phyloP scores from a whole-genome alignment of 768 basidiomycete genomes.

The Leccinum boreale region DNA sequence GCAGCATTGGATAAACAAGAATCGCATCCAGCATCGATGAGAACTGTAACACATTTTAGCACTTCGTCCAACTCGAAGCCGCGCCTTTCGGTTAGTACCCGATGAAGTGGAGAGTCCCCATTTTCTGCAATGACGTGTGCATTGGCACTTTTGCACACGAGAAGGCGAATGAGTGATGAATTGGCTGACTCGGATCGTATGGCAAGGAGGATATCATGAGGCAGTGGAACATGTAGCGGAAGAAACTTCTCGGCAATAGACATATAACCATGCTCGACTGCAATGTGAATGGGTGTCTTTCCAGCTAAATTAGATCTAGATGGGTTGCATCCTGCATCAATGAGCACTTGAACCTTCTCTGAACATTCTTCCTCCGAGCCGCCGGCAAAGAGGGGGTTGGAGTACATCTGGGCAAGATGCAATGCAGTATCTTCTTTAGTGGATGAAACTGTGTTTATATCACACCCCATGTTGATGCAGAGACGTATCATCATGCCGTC shows the following conservation, averaged over 20 bases:
- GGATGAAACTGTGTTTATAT: not conserved
- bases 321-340: not conserved
- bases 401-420: not conserved
- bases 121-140: not conserved
- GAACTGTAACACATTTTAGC: not conserved
- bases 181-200: not conserved
- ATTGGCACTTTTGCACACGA: not conserved
- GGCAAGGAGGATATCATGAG: not conserved
- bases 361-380: not conserved
- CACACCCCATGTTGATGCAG: not conserved
- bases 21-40: not conserved
- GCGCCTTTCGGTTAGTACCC: not conserved
- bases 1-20: not conserved
- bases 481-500: not conserved
- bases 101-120: not conserved
- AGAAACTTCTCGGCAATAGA: not conserved
- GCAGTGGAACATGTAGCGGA: not conserved
- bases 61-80: not conserved
- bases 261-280: not conserved
- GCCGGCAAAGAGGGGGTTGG: accelerated
- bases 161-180: not conserved
- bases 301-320: not conserved
- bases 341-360: not conserved
- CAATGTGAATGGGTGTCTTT: not conserved
- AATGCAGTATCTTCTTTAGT: not conserved